phyloP scores from a whole-genome alignment of 2,329 filamentous ascomycete species.

The Cladobotryum protrusum region DNA sequence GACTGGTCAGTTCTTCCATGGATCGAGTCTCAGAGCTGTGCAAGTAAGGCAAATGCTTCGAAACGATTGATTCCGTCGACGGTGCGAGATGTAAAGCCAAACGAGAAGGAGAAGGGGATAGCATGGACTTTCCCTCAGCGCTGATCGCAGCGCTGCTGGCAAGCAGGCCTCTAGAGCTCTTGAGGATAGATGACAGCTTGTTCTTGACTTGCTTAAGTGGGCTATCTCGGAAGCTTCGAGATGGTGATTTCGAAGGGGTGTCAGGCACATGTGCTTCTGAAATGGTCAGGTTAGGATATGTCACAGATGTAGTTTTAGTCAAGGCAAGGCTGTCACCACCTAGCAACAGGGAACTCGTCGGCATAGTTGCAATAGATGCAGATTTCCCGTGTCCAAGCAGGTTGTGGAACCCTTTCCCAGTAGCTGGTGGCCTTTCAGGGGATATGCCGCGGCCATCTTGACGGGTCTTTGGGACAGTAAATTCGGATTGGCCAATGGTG shows the following conservation, averaged over 20 bases:
- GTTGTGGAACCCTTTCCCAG: conserved; percentile 10
- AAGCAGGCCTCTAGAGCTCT: conserved; percentile 79
- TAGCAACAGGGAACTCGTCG: conserved; percentile 17
- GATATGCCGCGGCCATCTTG: conserved; percentile 5
- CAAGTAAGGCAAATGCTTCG: conserved; percentile 19
- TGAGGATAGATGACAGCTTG: conserved; percentile 84
- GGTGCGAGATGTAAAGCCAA: conserved; percentile 37
- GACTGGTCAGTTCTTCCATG: conserved; percentile 29
- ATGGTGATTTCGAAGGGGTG: conserved; percentile 51
- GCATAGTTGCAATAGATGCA: conserved; percentile 53
- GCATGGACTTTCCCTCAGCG: conserved; percentile 53
- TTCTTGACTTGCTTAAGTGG: conserved; percentile 89
- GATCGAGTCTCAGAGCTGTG: conserved; percentile 15
- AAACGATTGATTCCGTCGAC: conserved; percentile 44
- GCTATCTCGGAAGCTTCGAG: conserved; percentile 58
- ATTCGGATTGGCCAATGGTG: conserved; percentile 40
- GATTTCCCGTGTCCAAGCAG: conserved; percentile 49
- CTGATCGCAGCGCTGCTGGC: conserved; percentile 65
- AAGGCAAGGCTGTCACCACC: conserved; percentile 26
- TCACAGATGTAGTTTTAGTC: conserved; percentile 57
- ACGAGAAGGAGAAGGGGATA: conserved; percentile 47
- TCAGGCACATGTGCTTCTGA: conserved; percentile 35
- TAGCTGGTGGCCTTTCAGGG: neutral
- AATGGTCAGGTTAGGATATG: conserved; percentile 49
- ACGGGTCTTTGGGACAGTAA: conserved; percentile 4